phyloP scores from a whole-genome alignment of 257 asterid species.

The Salvia splendens region DNA sequence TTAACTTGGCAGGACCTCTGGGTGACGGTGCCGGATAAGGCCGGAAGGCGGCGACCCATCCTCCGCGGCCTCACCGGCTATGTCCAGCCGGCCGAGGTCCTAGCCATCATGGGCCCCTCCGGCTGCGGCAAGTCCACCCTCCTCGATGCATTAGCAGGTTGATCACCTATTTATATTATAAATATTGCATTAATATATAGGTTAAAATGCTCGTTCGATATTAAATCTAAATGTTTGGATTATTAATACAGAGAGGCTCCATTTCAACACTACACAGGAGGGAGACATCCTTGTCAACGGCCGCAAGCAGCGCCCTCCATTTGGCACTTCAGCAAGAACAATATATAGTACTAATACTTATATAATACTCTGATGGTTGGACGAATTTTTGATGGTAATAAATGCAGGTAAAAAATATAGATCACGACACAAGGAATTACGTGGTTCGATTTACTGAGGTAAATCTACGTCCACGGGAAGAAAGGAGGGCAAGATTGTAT shows the following conservation, averaged over 20 bases:
- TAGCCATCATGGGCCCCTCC: slow-evolving; percentile 51
- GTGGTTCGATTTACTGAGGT: no score
- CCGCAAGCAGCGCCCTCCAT: slow-evolving; percentile 43
- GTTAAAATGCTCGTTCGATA: background rate
- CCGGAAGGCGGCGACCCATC: slow-evolving; percentile 28
- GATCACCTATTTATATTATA: no score
- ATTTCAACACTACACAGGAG: slow-evolving; percentile 40
- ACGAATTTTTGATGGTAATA: no score
- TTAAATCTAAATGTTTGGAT: no score
- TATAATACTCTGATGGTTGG: no score
- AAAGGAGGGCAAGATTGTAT: no score
- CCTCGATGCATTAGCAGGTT: slow-evolving; percentile 53
- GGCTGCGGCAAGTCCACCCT: slow-evolving; percentile 50
- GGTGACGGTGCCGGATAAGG: slow-evolving; percentile 50
- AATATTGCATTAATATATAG: no score
- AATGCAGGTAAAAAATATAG: no score
- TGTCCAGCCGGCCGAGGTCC: slow-evolving; percentile 37
- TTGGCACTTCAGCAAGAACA: slow-evolving; percentile 49
- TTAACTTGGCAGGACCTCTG: slow-evolving; percentile 55
- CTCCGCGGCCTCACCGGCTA: slow-evolving; percentile 44
- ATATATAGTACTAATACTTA: background rate
- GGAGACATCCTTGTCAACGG: slow-evolving; percentile 59
- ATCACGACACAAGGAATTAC: no score
- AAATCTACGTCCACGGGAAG: no score
- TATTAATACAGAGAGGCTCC: slow-evolving; percentile 46